Base-by-base conservation (phyloP, 177 flowering plant genomes). In the Vitis hybrid region DNA sequence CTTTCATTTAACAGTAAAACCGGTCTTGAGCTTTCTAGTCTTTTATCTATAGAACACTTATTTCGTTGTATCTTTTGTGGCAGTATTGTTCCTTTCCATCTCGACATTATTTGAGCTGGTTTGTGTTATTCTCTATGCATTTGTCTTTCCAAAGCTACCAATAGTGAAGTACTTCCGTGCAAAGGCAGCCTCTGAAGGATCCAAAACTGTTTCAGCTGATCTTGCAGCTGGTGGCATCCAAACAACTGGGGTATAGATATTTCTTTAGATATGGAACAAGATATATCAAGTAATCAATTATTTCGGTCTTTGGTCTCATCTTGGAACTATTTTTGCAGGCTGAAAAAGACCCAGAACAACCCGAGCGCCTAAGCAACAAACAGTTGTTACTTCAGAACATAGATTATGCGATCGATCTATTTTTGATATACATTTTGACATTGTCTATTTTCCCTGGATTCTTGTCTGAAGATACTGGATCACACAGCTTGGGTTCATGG, bases 161-260 rank as follows among this genome's bases (percentile, higher is more conserved):
- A 74, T 90, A 41, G 87, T 90, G 58, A 88, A 88, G 78, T 84
- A 86, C 73, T 90, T 87, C 60, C 90, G 89, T 9, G 20, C 87
- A 20, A 90, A 87, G 75, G 95, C 95, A 59, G 90, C 91, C 61
- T 75, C 84, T 15, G 88, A 90, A 77, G 95, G 95, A 35, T 87
- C 91, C 2, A 84, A 86, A 80, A 86, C 91, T 15, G 91, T 90
- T 53, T 70, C 89, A 6, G 87, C 87, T 70, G 91, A 90, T 71
- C 91, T 90, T 79, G 91, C 83, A 48, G 92, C 92, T 63, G 90
- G 81, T 73, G 94, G 92, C 55, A 76, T 90, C 72, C 80, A 74
- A 59, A 71, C 77, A 65, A 52, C 63, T 59, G 76, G 65, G 64
- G 83, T 77, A 73, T 61, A 3, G 63, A 2, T n/a, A 1, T 7